phyloP scores from a whole-genome alignment of 495 filamentous ascomycete species.

The Aspergillus coremiiformis region DNA sequence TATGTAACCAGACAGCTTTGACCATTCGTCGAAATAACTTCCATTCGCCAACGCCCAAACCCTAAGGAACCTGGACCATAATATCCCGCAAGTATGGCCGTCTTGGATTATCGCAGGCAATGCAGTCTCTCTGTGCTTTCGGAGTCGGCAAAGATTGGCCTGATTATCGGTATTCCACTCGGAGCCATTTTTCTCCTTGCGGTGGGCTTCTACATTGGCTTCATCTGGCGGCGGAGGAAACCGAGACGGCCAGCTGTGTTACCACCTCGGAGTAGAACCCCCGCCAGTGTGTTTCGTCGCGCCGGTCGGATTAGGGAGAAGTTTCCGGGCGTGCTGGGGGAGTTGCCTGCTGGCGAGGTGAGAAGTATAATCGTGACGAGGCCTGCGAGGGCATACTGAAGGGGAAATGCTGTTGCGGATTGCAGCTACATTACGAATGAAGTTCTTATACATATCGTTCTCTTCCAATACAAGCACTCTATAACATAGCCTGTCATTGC shows the following conservation, averaged over 20 bases:
- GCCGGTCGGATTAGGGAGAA: not conserved
- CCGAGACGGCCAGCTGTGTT: no score
- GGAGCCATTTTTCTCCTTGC: not conserved
- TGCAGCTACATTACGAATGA: not conserved
- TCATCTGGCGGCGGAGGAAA: not conserved
- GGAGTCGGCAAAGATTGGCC: not conserved
- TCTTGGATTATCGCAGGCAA: not conserved
- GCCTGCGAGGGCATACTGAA: no score
- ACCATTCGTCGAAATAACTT: no score
- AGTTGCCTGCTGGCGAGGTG: no score
- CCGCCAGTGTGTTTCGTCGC: not conserved
- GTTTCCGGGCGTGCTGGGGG: not conserved
- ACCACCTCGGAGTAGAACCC: not conserved
- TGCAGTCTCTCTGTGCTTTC: not conserved
- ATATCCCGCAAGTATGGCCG: not conserved
- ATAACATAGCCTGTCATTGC: no score
- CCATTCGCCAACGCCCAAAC: no score
- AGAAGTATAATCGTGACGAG: no score
- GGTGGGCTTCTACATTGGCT: not conserved
- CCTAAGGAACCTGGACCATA: not conserved
- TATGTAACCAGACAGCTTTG: no score
- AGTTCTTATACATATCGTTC: conserved; percentile 2
- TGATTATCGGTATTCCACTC: not conserved
- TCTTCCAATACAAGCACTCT: conserved; percentile 3
- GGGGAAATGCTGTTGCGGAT: no score